A percentile compares a stretch with the other conserved stretches of the same genome.
These are phyloP conservation scores for Anthostomella pinea DNA, from an alignment of 2,329 filamentous ascomycete genomes.

Conservation along the genomic window DNA sequence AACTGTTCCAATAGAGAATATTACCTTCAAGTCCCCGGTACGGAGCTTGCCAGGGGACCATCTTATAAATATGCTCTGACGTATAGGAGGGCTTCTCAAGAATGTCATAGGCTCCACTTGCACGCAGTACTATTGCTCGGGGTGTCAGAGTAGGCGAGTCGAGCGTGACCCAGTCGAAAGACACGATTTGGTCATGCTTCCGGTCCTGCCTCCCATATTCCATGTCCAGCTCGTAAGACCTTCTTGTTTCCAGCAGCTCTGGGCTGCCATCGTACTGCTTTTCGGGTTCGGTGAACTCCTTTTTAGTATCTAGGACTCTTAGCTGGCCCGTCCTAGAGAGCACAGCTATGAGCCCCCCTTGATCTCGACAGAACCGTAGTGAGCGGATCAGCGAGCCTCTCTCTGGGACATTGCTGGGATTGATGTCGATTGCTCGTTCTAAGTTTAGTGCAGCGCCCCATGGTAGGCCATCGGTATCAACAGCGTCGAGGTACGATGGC, in stretches of 20 bases:
- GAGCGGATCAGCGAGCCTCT: conserved; percentile 61
- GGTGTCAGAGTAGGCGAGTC: conserved; percentile 54
- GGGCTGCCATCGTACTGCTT: conserved; percentile 46
- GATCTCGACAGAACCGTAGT: conserved; percentile 61
- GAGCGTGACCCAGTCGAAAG: conserved; percentile 65
- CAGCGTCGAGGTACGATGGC: conserved; percentile 52
- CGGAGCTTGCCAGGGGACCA: conserved; percentile 60
- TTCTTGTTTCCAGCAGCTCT: conserved; percentile 57
- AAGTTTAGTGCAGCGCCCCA: conserved; percentile 62
- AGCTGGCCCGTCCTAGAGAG: conserved; percentile 63
- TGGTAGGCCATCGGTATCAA: conserved; percentile 59
- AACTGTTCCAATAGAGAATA: background rate
- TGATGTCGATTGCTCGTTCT: conserved; percentile 55
- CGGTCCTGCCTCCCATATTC: conserved; percentile 50
- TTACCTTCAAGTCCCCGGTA: conserved; percentile 55
- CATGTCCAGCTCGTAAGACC: conserved; percentile 61
- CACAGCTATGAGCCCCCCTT: conserved; percentile 58
- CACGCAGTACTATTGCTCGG: conserved; percentile 57
- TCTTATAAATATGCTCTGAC: conserved; percentile 55
- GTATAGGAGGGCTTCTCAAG: conserved; percentile 59
- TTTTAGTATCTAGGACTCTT: conserved; percentile 57
- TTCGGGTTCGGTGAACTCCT: conserved; percentile 46
- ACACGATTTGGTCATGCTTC: conserved; percentile 61
- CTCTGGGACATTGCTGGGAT: conserved; percentile 49
- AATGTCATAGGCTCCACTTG: conserved; percentile 60